Evolutionary conservation across 441 rosid species (phyloP).

Genomic region (Sinapis alba): DNA sequence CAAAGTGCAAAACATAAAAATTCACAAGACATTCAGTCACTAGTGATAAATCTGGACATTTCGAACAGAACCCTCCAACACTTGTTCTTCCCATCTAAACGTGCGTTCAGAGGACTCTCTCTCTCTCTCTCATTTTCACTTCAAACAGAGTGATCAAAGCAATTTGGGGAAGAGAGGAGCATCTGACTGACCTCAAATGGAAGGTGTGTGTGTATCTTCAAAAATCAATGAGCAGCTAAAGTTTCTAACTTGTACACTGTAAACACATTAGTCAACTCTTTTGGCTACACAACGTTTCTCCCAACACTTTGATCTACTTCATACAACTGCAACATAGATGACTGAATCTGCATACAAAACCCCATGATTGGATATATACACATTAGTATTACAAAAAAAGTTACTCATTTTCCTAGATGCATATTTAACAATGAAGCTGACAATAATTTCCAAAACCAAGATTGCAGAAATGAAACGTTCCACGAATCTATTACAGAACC

Average conservation of each 20-base stretch:
- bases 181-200: conserved; percentile 10
- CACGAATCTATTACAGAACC: background rate
- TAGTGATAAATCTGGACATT: conserved; percentile 7
- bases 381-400: background rate
- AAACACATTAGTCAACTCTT: conserved; percentile 2
- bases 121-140: conserved; percentile 8
- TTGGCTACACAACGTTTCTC: background rate
- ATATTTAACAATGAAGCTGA: too few relatives aligned
- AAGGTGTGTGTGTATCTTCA: conserved; percentile 10
- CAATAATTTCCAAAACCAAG: too few relatives aligned
- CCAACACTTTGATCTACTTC: conserved; percentile 13
- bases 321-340: background rate
- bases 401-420: too few relatives aligned
- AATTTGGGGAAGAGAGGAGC: background rate
- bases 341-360: conserved; percentile 10
- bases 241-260: conserved; percentile 14
- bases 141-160: conserved; percentile 1
- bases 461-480: background rate
- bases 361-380: background rate
- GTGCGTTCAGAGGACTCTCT: conserved; percentile 1
- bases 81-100: conserved; percentile 12
- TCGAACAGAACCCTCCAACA: background rate
- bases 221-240: conserved; percentile 10
- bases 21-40: conserved; percentile 4
- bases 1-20: conserved; percentile 3